Evolutionary conservation across 129 eudicot species (phyloP).

Genomic region (Oenanthe sinensis): DNA sequence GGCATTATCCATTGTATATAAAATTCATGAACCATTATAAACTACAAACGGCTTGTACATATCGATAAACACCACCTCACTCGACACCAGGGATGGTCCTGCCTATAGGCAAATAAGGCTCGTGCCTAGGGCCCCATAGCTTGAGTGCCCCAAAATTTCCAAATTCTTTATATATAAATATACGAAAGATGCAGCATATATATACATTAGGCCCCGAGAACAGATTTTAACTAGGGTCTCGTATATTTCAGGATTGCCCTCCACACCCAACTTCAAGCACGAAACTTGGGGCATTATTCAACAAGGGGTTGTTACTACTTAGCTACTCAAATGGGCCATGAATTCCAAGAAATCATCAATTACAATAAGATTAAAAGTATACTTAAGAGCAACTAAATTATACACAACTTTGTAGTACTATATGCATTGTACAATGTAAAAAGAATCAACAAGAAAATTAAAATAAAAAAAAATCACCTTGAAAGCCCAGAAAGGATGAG

Average conservation of each 20-base stretch:
- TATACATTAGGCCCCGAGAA: too few relatives aligned
- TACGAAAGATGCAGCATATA: too few relatives aligned
- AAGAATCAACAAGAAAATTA: not conserved
- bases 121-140: too few relatives aligned
- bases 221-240: too few relatives aligned
- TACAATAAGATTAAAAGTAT: too few relatives aligned
- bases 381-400: not conserved
- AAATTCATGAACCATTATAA: not conserved
- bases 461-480: not conserved
- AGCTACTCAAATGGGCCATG: not conserved
- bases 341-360: not conserved
- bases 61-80: too few relatives aligned
- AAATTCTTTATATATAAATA: too few relatives aligned
- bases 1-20: not conserved
- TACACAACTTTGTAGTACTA: not conserved
- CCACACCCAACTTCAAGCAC: not conserved
- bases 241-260: too few relatives aligned
- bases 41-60: too few relatives aligned
- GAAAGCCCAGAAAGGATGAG: not conserved
- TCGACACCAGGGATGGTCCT: too few relatives aligned
- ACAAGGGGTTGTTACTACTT: not conserved
- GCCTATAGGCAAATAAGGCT: too few relatives aligned
- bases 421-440: not conserved
- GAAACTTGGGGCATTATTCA: not conserved
- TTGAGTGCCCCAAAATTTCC: too few relatives aligned